A percentile compares a stretch with the other conserved stretches of the same genome.
phyloP scores from a whole-genome alignment of 2,329 filamentous ascomycete genomes.

The Calonectria hongkongensis region DNA sequence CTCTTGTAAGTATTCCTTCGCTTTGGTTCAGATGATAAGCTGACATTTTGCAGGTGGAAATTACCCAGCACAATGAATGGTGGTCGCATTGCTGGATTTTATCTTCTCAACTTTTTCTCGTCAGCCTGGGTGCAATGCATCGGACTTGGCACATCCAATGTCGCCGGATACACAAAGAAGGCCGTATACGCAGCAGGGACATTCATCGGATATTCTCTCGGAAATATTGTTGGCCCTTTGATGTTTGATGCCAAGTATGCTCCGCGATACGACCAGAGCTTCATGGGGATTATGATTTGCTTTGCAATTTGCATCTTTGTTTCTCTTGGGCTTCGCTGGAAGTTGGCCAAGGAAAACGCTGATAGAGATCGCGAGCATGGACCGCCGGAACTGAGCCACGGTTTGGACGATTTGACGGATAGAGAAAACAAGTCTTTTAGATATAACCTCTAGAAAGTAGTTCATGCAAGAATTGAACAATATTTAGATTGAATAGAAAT shows the following conservation, averaged over 20 bases:
- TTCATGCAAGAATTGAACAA: not conserved
- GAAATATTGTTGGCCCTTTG: constrained; percentile 58
- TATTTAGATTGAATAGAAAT: not conserved
- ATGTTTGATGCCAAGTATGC: constrained; percentile 59
- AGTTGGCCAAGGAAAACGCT: constrained; percentile 54
- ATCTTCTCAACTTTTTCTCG: constrained; percentile 57
- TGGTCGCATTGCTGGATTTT: constrained; percentile 55
- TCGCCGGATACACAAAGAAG: constrained; percentile 59
- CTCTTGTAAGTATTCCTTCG: constrained; percentile 49
- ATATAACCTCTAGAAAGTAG: constrained; percentile 32
- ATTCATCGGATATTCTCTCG: constrained; percentile 59
- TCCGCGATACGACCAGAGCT: constrained; percentile 55
- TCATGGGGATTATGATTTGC: constrained; percentile 58
- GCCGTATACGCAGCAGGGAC: constrained; percentile 55
- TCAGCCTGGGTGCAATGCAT: constrained; percentile 57
- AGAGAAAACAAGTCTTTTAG: constrained; percentile 48
- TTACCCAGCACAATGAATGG: constrained; percentile 45
- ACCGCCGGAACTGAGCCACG: constrained; percentile 57
- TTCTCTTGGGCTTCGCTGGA: constrained; percentile 55
- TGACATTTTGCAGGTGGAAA: constrained; percentile 46
- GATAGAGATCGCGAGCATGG: constrained; percentile 57
- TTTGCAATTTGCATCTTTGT: constrained; percentile 57
- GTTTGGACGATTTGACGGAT: constrained; percentile 64
- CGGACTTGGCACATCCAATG: constrained; percentile 57
- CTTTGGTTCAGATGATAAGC: not conserved